Evolutionary conservation across 176 grass and related monocot genomes (phyloP), one percentile per base, ranked within the genome.

Genomic region (Miscanthus lutarioriparius): DNA sequence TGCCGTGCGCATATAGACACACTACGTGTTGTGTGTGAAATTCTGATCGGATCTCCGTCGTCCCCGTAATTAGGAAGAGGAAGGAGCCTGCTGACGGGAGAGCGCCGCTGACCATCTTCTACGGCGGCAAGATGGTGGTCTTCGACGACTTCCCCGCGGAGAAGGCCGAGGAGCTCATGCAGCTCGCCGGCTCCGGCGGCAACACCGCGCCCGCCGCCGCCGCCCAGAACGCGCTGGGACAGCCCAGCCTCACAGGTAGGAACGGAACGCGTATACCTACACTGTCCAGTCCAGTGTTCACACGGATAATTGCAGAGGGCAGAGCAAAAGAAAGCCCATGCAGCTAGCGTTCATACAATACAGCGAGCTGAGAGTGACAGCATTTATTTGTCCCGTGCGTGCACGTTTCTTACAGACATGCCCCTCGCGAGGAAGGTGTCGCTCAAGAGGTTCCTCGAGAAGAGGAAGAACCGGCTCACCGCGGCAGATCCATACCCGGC

Each of bases 391-490:
- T 12, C n/a, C 2, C 65, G 10, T 62, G 25, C 4, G 25, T 48
- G 72, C 45, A 51, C 69, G 26, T 37, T 78, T 86, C 45, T 81
- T 26, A 1, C 86, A 97, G 95, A 97, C 90, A 64, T 94, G 72
- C 92, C 95, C n/a, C 81, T 97, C 83, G 91, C 92, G 44, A 92
- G 92, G 88, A 97, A 89, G 86, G 88, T 58, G n/a, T 97, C 95
- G 8, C 95, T 97, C 23, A 89, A 82, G 64, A 89, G 95, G 77
- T 97, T 97, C 81, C 90, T 97, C 0, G 90, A 88, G 90, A 97
- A 97, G 84, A 94, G 95, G 88, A 94, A 92, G 88, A 74, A 83
- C 72, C 66, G 65, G 76, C 25, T 87, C 71, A n/a, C 78, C 25
- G 65, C 83, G 25, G 72, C n/a, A 9, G 84, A 44, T 62, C 84